A percentile compares a stretch with the other conserved stretches of the same genome.
Conservation (phyloP, 805 yeast genomes). For the Zygosaccharomyces lentus region DNA sequence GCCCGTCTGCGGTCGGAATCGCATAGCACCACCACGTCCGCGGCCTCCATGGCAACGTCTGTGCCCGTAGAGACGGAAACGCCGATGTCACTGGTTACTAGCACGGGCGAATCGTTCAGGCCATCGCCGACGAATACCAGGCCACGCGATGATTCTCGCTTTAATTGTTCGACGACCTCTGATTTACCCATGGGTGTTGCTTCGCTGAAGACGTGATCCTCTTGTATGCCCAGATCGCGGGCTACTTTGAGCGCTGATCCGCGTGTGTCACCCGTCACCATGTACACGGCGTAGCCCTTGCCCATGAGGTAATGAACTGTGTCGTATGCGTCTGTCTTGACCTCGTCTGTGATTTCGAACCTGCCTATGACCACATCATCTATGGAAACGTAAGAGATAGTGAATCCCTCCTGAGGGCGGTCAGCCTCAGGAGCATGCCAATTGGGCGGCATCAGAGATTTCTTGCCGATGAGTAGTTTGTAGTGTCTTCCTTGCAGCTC, state of each 20-base stretch:
- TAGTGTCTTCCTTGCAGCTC: slow-evolving; percentile 22
- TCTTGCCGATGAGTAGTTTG: slow-evolving; percentile 53
- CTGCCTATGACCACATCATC: slow-evolving; percentile 58
- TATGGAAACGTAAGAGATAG: slow-evolving; percentile 55
- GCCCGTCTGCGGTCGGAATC: slow-evolving; percentile 27
- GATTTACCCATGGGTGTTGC: slow-evolving; percentile 77
- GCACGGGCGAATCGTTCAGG: slow-evolving; percentile 95
- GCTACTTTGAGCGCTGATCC: slow-evolving; percentile 65
- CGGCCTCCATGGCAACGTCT: slow-evolving; percentile 95
- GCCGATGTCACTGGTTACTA: slow-evolving; percentile 83
- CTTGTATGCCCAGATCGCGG: slow-evolving; percentile 58
- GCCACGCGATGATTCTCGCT: slow-evolving; percentile 35
- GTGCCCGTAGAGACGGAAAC: slow-evolving; percentile 90
- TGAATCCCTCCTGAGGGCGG: slow-evolving; percentile 36
- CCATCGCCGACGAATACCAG: slow-evolving; percentile 97
- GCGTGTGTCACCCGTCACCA: slow-evolving; percentile 85
- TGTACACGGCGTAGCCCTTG: slow-evolving; percentile 60
- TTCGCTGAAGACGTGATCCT: slow-evolving; percentile 63
- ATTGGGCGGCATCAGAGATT: slow-evolving; percentile 34
- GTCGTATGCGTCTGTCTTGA: slow-evolving; percentile 60
- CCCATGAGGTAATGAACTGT: slow-evolving; percentile 53
- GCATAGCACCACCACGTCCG: slow-evolving; percentile 77
- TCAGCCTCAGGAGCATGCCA: slow-evolving; percentile 13
- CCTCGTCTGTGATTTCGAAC: slow-evolving; percentile 60
- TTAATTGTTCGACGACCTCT: slow-evolving; percentile 55